Evolutionary conservation across 176 grass and related monocot species (phyloP).

Genomic region (Hsuehochloa calcarea): DNA sequence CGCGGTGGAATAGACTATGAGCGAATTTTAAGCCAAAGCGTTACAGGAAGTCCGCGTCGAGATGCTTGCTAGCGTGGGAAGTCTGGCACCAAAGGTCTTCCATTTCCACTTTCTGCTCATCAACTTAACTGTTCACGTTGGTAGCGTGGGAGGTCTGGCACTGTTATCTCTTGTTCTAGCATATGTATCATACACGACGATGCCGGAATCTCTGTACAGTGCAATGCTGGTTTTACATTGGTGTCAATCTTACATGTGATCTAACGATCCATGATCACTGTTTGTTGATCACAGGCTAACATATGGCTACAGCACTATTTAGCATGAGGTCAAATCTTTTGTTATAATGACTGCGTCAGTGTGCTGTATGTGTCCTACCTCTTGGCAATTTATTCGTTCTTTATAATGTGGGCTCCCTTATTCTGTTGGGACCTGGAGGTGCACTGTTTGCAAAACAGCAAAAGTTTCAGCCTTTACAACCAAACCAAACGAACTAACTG

Average conservation of each 20-base stretch:
- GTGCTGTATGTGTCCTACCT: not conserved
- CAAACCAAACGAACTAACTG: not conserved
- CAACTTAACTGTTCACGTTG: slow-evolving; percentile 2
- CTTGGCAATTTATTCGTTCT: not conserved
- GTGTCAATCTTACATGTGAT: slow-evolving; percentile 10
- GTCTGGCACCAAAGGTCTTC: not conserved
- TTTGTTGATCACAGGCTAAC: not conserved
- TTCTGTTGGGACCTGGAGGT: not conserved
- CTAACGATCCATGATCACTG: not conserved
- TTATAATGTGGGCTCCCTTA: not conserved
- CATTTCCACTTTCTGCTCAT: not conserved
- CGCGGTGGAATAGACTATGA: no score
- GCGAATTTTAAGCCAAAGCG: no score
- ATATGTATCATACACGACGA: not conserved
- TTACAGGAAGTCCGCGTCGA: not conserved
- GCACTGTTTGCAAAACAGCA: not conserved
- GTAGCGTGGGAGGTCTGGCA: not conserved
- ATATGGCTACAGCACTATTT: slow-evolving; percentile 25
- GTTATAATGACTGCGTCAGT: not conserved
- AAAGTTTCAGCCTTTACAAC: not conserved
- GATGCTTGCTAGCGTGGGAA: no score
- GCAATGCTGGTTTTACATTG: slow-evolving; percentile 3
- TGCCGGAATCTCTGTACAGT: slow-evolving; percentile 17
- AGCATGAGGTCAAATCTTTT: slow-evolving; percentile 15
- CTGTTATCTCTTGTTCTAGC: not conserved